These are phyloP conservation scores for Phyllosticta citribraziliensis DNA, from an alignment of 2,329 filamentous ascomycete species.

Conservation along the genomic window DNA sequence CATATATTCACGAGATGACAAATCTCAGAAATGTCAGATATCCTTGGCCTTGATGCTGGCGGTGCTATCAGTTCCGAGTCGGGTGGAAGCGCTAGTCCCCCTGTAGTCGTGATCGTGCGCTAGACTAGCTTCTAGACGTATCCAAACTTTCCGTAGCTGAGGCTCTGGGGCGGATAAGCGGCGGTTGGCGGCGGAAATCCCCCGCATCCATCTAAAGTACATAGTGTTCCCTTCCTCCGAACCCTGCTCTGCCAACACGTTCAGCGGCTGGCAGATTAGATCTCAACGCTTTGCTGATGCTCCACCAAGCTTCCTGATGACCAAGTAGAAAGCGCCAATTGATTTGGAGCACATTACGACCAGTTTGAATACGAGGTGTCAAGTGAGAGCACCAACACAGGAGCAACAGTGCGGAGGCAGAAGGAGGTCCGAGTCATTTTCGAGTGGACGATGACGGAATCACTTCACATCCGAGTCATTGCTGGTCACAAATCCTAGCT, in stretches of 20 bases:
- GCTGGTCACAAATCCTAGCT: conserved; percentile 8
- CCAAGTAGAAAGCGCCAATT: background rate
- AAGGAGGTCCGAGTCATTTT: background rate
- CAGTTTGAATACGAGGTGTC: background rate
- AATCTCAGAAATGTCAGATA: too few species aligned
- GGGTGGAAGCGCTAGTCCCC: too few species aligned
- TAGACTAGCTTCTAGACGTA: too few species aligned
- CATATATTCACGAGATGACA: too few species aligned
- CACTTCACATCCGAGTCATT: background rate
- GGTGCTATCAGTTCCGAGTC: too few species aligned
- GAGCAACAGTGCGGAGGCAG: background rate
- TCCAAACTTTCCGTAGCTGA: too few species aligned
- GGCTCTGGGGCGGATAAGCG: background rate
- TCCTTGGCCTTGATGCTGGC: too few species aligned
- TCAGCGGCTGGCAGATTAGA: background rate
- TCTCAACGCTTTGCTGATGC: background rate
- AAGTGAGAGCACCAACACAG: background rate
- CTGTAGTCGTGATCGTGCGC: too few species aligned
- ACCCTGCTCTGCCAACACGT: background rate
- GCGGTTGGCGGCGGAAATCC: background rate
- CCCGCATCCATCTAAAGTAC: background rate
- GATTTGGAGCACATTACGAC: background rate
- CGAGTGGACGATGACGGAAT: background rate
- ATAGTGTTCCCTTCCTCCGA: background rate
- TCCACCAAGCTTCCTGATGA: background rate